Conservation (phyloP, 805 yeast genomes). For the Clavispora vitiphila region DNA sequence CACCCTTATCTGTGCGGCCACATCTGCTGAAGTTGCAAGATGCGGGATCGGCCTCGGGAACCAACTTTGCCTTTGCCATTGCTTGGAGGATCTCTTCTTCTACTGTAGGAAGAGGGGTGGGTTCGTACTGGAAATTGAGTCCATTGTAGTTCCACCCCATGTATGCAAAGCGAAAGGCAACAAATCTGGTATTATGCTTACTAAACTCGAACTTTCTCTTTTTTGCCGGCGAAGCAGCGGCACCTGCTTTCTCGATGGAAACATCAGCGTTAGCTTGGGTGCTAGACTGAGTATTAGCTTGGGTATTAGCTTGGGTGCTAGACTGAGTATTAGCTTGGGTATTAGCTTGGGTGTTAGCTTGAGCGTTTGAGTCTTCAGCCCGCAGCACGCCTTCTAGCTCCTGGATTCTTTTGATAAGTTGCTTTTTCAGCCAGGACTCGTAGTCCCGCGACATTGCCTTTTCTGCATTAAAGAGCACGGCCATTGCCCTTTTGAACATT, state of each 20-base stretch:
- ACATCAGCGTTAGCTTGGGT: not conserved
- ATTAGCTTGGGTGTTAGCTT: not conserved
- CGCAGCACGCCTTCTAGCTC: constrained; percentile 52
- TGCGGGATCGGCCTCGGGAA: constrained; percentile 53
- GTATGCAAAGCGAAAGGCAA: constrained; percentile 82
- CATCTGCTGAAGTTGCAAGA: constrained; percentile 80
- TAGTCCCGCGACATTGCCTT: constrained; percentile 32
- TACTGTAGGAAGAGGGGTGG: constrained; percentile 79
- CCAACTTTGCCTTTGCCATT: constrained; percentile 57
- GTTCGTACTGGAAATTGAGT: constrained; percentile 71
- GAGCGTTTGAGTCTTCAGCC: too few species aligned
- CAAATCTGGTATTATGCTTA: constrained; percentile 55
- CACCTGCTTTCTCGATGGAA: not conserved
- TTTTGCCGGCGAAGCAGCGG: constrained; percentile 4
- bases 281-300: not conserved
- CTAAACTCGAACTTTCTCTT: constrained; percentile 55
- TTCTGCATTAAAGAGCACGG: constrained; percentile 17
- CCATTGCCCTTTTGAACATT: constrained; percentile 26
- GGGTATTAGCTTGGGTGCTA: not conserved
- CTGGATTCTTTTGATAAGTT: constrained; percentile 51
- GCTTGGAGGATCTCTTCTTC: constrained; percentile 76
- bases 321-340: too few species aligned
- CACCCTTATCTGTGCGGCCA: constrained; percentile 96
- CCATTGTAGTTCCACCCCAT: constrained; percentile 96
- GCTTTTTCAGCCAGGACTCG: constrained; percentile 58